Conservation (phyloP, 768 basidiomycete species). For the Naganishia antarctica region DNA sequence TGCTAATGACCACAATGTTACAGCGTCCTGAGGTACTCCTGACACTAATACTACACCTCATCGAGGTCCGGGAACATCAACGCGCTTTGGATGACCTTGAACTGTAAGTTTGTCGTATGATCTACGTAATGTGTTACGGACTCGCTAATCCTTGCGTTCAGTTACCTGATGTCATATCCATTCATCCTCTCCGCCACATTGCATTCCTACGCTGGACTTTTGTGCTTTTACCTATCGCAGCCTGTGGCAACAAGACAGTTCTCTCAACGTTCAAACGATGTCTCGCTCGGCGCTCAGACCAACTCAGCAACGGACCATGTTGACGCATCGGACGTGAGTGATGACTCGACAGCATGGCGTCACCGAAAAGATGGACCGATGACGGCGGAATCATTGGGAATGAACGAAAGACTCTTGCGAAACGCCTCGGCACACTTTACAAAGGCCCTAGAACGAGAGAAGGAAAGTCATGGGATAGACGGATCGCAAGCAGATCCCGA, state of each 20-base stretch:
- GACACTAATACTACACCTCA: constrained; percentile 67
- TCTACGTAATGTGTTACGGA: constrained; percentile 16
- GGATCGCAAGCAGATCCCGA: not conserved
- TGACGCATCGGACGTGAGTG: not conserved
- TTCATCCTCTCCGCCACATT: constrained; percentile 75
- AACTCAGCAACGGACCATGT: not conserved
- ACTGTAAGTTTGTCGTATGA: constrained; percentile 56
- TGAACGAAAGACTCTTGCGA: not conserved
- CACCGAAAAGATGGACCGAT: not conserved
- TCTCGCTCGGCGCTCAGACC: not conserved
- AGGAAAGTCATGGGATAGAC: constrained; percentile 1
- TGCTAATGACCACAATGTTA: not conserved
- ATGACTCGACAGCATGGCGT: not conserved
- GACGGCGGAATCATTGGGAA: not conserved
- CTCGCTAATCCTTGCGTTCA: constrained; percentile 3
- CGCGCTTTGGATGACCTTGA: constrained; percentile 81
- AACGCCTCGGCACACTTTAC: constrained; percentile 21
- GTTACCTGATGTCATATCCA: constrained; percentile 81
- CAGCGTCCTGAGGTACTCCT: constrained; percentile 71
- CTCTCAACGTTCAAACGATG: not conserved
- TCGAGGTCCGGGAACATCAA: constrained; percentile 57
- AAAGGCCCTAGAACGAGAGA: constrained; percentile 21
- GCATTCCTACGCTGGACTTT: constrained; percentile 75
- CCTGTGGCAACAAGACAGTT: constrained; percentile 26
- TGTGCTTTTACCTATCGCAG: constrained; percentile 55